Evolutionary conservation across 768 basidiomycete genomes (phyloP), one percentile per base, ranked within the genome.

Genomic region (Serendipita sp.): DNA sequence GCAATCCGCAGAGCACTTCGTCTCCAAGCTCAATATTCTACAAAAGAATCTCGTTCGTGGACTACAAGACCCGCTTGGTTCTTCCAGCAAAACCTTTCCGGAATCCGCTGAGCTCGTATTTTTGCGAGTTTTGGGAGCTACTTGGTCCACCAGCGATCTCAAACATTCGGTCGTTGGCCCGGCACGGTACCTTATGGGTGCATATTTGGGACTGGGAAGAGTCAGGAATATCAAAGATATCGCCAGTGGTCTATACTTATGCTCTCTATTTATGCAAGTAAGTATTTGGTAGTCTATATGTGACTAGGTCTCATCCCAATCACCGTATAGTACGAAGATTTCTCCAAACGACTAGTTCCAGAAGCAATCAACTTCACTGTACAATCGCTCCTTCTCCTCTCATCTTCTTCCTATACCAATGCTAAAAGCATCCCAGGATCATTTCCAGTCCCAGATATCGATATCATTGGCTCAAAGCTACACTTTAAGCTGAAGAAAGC

Each of bases 81-180:
- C 73, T 0, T 77, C 81, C 7, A 78, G 90, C 2, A 89, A 83
- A 75, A 97, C 92, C 0, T 98, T 91, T 86, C 95, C 96, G 3
- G 86, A 88, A 34, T 73, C 85, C 2, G 75, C 91, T 3, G 96
- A 99, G 73, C 78, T 99, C 18, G 77, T 81, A 0, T 77, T 99
- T 2, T 77, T 98, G 35, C 84, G 93, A 28, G 73, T 93, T 45
- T 81, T 91, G 62, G 92, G 92, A 2, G 75, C 79, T 13, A 76
- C 89, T 41, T 99, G 94, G 94, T 88, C 93, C 2, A 92, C 93
- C 2, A 95, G 92, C 72, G 96, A 99, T 74, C 81, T 95, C 75
- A 86, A 86, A 63, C 94, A 99, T 73, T 82, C 85, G 0, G 92
- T 98, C 53, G 77, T 92, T 18, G 88, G 90, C 0, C 91, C 93